phyloP scores from a whole-genome alignment of 768 basidiomycete species.

The Podaxis rugospora region DNA sequence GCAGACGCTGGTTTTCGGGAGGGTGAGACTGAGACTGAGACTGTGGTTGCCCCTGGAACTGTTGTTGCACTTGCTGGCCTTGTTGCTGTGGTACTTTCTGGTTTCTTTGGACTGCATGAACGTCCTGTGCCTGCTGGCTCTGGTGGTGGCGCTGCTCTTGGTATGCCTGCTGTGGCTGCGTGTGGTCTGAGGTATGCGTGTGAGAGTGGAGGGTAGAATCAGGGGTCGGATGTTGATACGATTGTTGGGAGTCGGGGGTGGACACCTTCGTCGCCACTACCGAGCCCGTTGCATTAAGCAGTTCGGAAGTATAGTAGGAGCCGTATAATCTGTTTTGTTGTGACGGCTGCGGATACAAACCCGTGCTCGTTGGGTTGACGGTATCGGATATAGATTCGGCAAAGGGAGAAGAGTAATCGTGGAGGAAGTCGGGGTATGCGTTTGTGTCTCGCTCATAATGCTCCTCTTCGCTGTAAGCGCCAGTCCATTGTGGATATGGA shows the following conservation, averaged over 20 bases:
- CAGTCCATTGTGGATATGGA: constrained; percentile 41
- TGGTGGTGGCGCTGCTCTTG: constrained; percentile 11
- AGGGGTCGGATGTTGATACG: constrained; percentile 19
- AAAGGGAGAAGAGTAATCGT: constrained; percentile 14
- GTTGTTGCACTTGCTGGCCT: constrained; percentile 1
- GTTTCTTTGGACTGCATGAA: background rate
- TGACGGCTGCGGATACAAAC: background rate
- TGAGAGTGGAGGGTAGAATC: constrained; percentile 24
- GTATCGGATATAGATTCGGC: constrained; percentile 19
- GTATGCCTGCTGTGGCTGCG: constrained; percentile 16
- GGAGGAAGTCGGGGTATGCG: background rate
- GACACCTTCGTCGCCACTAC: constrained; percentile 16
- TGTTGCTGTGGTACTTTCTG: constrained; percentile 1
- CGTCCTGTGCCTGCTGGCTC: background rate
- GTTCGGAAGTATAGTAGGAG: background rate
- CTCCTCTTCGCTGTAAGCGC: constrained; percentile 24
- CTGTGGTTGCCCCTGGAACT: background rate
- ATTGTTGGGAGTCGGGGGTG: constrained; percentile 17
- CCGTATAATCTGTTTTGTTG: background rate
- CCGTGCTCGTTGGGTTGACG: constrained; percentile 17
- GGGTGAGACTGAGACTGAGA: background rate
- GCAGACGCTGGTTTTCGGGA: background rate
- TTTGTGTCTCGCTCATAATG: constrained; percentile 8
- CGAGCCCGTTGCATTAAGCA: constrained; percentile 11
- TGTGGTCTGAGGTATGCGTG: constrained; percentile 24